Conservation (phyloP, 2,329 filamentous ascomycete genomes). For the Diplodia seriata region DNA sequence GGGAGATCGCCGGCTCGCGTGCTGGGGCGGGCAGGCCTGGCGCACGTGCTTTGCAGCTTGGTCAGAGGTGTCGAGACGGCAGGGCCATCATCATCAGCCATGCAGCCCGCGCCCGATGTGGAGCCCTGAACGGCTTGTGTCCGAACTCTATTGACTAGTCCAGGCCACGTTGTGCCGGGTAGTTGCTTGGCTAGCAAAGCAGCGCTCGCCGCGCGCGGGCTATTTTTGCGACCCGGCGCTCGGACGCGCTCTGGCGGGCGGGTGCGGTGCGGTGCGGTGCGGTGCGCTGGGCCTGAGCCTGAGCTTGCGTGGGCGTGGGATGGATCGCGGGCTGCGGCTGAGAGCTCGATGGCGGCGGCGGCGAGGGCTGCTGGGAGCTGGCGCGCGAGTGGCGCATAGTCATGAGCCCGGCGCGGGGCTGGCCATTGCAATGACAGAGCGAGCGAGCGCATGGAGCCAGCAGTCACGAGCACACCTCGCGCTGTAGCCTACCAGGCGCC, state of each 20-base stretch:
- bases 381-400: conserved; percentile 21
- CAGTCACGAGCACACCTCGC: conserved; percentile 13
- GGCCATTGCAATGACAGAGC: conserved; percentile 10
- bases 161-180: conserved; percentile 22
- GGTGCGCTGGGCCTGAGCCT: conserved; percentile 3
- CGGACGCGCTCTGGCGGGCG: neutral
- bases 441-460: conserved; percentile 18
- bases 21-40: conserved; percentile 4
- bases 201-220: conserved; percentile 8
- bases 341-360: neutral
- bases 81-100: conserved; percentile 24
- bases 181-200: conserved; percentile 12
- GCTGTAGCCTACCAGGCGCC: conserved; percentile 18
- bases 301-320: neutral
- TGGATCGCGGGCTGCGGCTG: conserved; percentile 6
- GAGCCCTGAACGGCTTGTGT: conserved; percentile 23
- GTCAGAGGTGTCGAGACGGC: conserved; percentile 14
- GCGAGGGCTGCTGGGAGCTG: neutral
- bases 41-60: conserved; percentile 21
- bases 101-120: conserved; percentile 23
- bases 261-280: conserved; percentile 1
- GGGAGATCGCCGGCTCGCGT: conserved; percentile 25
- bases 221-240: conserved; percentile 19
- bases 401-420: conserved; percentile 28
- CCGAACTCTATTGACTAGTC: conserved; percentile 29